These are phyloP conservation scores for Cokeromyces recurvatus DNA, from an alignment of 371 early-diverging fungal species.

Conservation along the genomic window DNA sequence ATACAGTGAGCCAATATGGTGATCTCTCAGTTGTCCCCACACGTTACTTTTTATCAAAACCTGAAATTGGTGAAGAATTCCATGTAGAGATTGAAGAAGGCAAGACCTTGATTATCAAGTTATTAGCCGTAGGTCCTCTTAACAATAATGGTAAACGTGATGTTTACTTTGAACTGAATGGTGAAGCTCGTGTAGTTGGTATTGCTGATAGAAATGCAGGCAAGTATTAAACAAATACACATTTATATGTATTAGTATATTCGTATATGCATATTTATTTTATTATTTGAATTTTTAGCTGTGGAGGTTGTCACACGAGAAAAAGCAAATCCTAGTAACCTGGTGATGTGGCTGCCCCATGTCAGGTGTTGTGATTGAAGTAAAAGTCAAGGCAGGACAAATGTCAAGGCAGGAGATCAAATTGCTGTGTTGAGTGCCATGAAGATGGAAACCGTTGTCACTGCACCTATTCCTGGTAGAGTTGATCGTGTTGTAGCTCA, in stretches of 20 bases:
- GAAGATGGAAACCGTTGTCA: constrained; percentile 97
- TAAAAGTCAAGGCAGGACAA: constrained; percentile 77
- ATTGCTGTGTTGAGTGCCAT: constrained; percentile 89
- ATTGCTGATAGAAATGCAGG: constrained; percentile 54
- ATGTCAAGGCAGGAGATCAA: constrained; percentile 86
- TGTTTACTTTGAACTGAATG: constrained; percentile 94
- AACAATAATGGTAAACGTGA: constrained; percentile 80
- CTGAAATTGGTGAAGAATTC: constrained; percentile 85
- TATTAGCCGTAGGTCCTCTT: constrained; percentile 84
- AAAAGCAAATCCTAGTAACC: constrained; percentile 73
- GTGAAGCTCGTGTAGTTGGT: constrained; percentile 86
- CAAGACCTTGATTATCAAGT: constrained; percentile 85
- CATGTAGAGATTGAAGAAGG: constrained; percentile 83
- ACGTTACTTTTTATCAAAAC: constrained; percentile 83
- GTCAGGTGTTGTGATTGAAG: constrained; percentile 91
- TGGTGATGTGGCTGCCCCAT: constrained; percentile 94
- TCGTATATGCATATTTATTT: too few relatives aligned
- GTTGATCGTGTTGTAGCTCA: constrained; percentile 68
- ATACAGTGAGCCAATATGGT: constrained; percentile 70
- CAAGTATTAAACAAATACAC: background rate
- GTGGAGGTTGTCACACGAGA: constrained; percentile 64
- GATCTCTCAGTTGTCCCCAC: constrained; percentile 87
- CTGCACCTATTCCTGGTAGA: constrained; percentile 75
- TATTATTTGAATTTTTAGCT: constrained; percentile 19
- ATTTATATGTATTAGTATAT: too few relatives aligned